Base-by-base conservation (phyloP, 345 rosid genomes). In the Trapa bicornis region DNA sequence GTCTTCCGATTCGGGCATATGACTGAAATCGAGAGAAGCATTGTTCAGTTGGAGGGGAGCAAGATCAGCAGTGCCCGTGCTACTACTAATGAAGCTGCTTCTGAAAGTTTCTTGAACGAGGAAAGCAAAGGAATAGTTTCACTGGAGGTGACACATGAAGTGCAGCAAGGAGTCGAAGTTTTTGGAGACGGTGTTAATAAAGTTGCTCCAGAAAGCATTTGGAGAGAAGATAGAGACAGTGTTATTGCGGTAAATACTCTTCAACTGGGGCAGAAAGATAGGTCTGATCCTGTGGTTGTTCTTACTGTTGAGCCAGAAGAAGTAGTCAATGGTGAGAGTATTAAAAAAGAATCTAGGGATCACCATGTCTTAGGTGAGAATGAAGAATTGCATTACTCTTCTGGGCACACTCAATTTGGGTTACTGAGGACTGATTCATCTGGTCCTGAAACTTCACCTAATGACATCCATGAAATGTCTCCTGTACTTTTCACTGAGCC, bases 1-100 rank as follows among this genome's bases (percentile, higher is more conserved):
- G 65, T 90, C 53, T 90, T 86, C 58, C 78, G 73, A 15, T 90
- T 87, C 37, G 92, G 94, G 41, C 75, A 83, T 71, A 72, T 66
- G 22, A 70, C 67, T 36, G 90, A 85, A 72, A 60, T 65, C 37
- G 72, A 71, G 65, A 68, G 68, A 61, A 33, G 3, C 50, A 42
- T 37, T 67, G 76, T 22, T 62, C 65, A 77, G 78, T 33, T n/a
- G 17, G 75, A 73, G 67, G 74, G 68, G 71, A 29, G 53, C 13
- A 65, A 67, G 43, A 48, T 61, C 8, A 39, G 33, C 45, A 11
- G 47, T 65, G 47, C 29, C 45, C 8, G 47, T 65, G 47, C 29
- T 1, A 70, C 42, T 37, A 45, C 45, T 64, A 67, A 73, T 36
- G 65, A 66, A 66, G 75, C 50, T 65, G 69, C 68, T 65, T 41